Percentiles rank a stretch among this genome's conserved stretches.
Conservation (phyloP, 2,329 filamentous ascomycete genomes). For the Colletotrichum orbiculare region DNA sequence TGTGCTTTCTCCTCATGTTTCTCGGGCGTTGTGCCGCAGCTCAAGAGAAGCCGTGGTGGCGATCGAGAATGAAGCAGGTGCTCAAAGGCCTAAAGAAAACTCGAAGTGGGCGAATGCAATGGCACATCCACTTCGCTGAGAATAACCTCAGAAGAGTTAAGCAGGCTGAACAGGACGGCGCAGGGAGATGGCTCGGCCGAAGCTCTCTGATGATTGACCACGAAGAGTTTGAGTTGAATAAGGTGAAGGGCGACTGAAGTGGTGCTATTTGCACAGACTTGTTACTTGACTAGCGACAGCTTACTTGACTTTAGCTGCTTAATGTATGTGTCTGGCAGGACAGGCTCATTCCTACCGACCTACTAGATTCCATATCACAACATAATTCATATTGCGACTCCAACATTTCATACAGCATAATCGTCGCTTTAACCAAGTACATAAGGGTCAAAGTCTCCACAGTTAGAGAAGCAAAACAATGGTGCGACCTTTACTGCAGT, state of each 20-base stretch:
- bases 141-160: neutral
- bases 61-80: slow-evolving; percentile 22
- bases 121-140: slow-evolving; percentile 34
- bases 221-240: neutral
- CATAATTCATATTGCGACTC: too few species aligned
- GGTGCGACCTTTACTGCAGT: too few species aligned
- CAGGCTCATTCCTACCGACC: too few species aligned
- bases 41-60: slow-evolving; percentile 28
- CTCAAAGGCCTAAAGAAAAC: slow-evolving; percentile 31
- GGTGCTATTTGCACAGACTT: neutral
- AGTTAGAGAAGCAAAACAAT: too few species aligned
- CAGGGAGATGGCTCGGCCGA: slow-evolving; percentile 4
- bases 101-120: slow-evolving; percentile 4
- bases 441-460: too few species aligned
- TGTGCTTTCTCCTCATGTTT: slow-evolving; percentile 33
- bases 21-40: slow-evolving; percentile 19
- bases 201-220: neutral
- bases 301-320: too few species aligned
- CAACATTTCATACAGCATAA: too few species aligned
- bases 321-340: too few species aligned
- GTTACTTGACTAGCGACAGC: too few species aligned
- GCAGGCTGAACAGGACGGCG: neutral
- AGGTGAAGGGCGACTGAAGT: slow-evolving; percentile 20
- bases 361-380: too few species aligned
- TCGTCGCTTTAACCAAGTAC: too few species aligned